These are phyloP conservation scores for Gossypium schwendimanii DNA, from an alignment of 441 rosid genomes.

Conservation along the genomic window DNA sequence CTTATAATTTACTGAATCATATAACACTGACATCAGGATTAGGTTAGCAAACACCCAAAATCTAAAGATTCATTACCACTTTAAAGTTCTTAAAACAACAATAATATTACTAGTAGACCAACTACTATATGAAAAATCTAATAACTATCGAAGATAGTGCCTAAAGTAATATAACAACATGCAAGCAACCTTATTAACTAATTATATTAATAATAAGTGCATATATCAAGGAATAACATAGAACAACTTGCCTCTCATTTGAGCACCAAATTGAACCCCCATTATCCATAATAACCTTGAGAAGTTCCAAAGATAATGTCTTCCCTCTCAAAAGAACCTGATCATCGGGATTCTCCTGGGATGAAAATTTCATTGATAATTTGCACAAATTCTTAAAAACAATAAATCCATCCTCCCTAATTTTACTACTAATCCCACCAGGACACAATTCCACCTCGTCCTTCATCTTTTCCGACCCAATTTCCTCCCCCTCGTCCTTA, in stretches of 20 bases:
- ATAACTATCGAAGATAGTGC: neutral
- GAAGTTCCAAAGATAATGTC: constrained; percentile 75
- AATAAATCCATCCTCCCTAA: constrained; percentile 80
- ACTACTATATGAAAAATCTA: neutral
- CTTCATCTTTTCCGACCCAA: constrained; percentile 24
- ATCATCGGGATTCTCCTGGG: constrained; percentile 86
- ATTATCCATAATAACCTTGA: constrained; percentile 71
- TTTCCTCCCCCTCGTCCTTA: constrained; percentile 27
- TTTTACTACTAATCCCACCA: constrained; percentile 43
- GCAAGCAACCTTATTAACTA: neutral
- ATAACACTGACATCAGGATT: neutral
- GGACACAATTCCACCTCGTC: constrained; percentile 23
- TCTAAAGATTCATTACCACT: neutral
- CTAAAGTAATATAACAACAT: neutral
- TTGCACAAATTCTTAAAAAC: constrained; percentile 80
- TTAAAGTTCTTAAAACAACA: neutral
- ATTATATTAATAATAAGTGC: neutral
- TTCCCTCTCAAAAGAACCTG: constrained; percentile 89
- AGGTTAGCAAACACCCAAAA: neutral
- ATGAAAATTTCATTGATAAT: constrained; percentile 85
- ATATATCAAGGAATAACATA: neutral
- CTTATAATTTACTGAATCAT: too few relatives aligned
- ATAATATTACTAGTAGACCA: neutral
- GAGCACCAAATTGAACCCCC: constrained; percentile 78
- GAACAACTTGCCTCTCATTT: constrained; percentile 64